Base-by-base conservation (phyloP, 345 rosid genomes). In the Kernera saxatilis region DNA sequence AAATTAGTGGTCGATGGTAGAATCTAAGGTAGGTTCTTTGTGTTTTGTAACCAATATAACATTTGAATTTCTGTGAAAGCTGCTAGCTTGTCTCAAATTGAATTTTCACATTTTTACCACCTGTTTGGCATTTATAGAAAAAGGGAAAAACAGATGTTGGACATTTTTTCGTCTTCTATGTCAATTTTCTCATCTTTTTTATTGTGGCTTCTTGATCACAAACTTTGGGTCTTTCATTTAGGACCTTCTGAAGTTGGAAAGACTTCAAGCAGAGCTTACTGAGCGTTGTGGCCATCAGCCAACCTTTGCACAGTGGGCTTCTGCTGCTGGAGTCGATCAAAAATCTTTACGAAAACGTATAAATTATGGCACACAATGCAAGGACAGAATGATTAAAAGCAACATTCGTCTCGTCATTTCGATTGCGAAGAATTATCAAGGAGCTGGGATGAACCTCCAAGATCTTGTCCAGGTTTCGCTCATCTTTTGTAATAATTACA, bases 381-480 rank as follows among this genome's bases (percentile, higher is more conserved):
- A 89, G 74, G 96, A 94, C 77, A 94, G 64, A 79, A 94, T 94
- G 97, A 84, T 94, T 39, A 94, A 84, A 84, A 86, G 92, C 85
- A 94, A 94, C 81, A 82, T 91, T 54, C 85, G 99, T 66, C 99
- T 94, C 41, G 99, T 94, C 64, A 88, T 94, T 67, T 94, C 99
- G 12, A 89, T 94, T 71, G 97, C 99, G 2, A 94, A 86, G 84
- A 91, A 88, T 65, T 94, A 89, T 78, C 93, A 84, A 75, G 93
- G 93, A 33, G 86, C 83, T 76, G 97, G 99, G 37, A 81, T 91
- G 97, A 85, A 84, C 79, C 87, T 91, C 69, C 95, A 89, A 74
- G 99, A 91, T 80, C 99, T 94, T 73, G 96, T 94, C 76, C 97
- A 88, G 97, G 98, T 91, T 44, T 17, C 12, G 3, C 12, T 50